Evolutionary conservation across 2,329 filamentous ascomycete species (phyloP), one percentile per base, ranked within the genome.

Genomic region (Fusarium sp.): DNA sequence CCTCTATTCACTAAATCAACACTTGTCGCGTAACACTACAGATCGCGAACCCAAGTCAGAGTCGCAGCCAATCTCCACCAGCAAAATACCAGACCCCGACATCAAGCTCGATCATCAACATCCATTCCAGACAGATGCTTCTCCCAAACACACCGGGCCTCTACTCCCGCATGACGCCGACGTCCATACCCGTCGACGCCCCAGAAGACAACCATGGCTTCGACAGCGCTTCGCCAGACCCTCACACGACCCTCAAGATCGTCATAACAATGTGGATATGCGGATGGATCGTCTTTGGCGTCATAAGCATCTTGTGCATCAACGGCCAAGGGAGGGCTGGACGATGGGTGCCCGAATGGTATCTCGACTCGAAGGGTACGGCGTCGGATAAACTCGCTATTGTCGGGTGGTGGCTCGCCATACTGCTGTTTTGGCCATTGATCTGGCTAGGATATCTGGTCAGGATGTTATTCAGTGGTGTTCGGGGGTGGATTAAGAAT

Each of bases 391-490:
- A 66, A 43, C 51, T 67, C 6, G 16, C 60, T 7, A 71, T 80
- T 43, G 65, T 52, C 10, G 53, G 41, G 1, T 80, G 78, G 78
- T 80, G 78, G 78, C 13, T 61, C 1, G 70, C 59, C 2, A 70
- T 79, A 2, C 23, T 80, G 23, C 40, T 79, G 39, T 60, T 76
- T n/a, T 80, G 78, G 62, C 90, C 90, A 5, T 85, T 84, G 73
- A 95, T 94, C 71, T 84, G 89, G 53, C 82, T 84, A 1, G 92
- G 95, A 73, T 90, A 88, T 70, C 90, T 92, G 75, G 90, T 85
- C 30, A 97, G 87, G 83, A 96, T 88, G 82, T 2, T 82, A 82
- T 7, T 79, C 13, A 65, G 51, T n/a, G 44, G 56, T 68, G 36
- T 77, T 78, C 51, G 76, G 63, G 6, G 79, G 77, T 28, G n/a